These are phyloP conservation scores for Spatholobus suberectus DNA, from an alignment of 306 rosid species.

Conservation along the genomic window DNA sequence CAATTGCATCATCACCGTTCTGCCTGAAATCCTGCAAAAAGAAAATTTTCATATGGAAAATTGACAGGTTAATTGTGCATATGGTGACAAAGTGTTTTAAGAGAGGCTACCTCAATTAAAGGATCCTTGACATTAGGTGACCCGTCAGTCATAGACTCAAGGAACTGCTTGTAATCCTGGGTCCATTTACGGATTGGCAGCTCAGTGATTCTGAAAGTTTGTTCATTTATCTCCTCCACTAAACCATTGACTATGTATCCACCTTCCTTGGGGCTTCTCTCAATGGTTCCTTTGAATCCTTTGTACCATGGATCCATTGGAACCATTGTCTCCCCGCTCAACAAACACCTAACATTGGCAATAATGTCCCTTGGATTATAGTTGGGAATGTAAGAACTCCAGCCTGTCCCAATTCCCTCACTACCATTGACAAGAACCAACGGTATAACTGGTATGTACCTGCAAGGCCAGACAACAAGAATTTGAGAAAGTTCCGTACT, in stretches of 20 bases:
- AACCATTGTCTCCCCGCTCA: constrained; percentile 57
- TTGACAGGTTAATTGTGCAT: background rate
- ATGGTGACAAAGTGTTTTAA: background rate
- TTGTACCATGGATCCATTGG: constrained; percentile 99
- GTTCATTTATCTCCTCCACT: constrained; percentile 67
- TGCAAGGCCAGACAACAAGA: constrained; percentile 25
- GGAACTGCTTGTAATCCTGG: constrained; percentile 87
- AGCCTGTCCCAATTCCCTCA: constrained; percentile 94
- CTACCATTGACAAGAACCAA: constrained; percentile 94
- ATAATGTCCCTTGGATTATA: constrained; percentile 92
- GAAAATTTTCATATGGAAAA: constrained; percentile 1
- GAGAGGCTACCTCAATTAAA: constrained; percentile 66
- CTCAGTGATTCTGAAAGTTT: constrained; percentile 70
- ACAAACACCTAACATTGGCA: constrained; percentile 75
- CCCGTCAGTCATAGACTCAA: constrained; percentile 74
- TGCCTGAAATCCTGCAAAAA: constrained; percentile 77
- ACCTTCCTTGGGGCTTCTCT: constrained; percentile 71
- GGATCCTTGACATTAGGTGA: constrained; percentile 81
- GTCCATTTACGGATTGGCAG: constrained; percentile 93
- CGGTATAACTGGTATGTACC: constrained; percentile 92
- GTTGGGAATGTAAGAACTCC: constrained; percentile 93
- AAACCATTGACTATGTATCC: constrained; percentile 71
- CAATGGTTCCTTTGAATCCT: constrained; percentile 81
- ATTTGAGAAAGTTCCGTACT: background rate
- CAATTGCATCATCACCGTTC: constrained; percentile 80